Conservation (phyloP, 1,139 yeast species). For the Hansenula lynferdii region DNA sequence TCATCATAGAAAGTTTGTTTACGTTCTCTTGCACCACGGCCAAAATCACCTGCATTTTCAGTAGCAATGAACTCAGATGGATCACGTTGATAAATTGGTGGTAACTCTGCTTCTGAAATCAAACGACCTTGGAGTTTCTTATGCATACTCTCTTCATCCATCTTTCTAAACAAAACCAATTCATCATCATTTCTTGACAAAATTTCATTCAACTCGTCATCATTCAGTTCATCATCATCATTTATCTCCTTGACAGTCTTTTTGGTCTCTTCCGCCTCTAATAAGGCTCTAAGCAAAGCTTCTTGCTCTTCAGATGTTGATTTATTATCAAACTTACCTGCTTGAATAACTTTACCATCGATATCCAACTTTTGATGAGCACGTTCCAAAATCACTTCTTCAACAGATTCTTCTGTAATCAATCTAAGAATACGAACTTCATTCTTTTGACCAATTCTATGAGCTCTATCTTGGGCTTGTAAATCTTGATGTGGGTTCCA, state of each 20-base stretch:
- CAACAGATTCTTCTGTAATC: conserved; percentile 78
- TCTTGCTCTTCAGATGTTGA: conserved; percentile 83
- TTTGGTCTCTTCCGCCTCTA: conserved; percentile 68
- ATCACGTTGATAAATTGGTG: conserved; percentile 63
- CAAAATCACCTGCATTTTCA: conserved; percentile 41
- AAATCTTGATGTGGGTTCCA: conserved; percentile 94
- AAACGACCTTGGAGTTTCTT: conserved; percentile 49
- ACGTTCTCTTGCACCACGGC: conserved; percentile 65
- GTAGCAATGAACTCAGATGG: conserved; percentile 48
- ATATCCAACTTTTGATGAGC: conserved; percentile 81
- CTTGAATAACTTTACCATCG: conserved; percentile 86
- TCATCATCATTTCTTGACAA: conserved; percentile 66
- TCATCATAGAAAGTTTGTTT: conserved; percentile 57
- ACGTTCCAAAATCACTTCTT: conserved; percentile 75
- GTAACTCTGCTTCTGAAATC: conserved; percentile 58
- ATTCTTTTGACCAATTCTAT: conserved; percentile 85
- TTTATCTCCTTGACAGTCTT: conserved; percentile 43
- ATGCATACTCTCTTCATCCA: conserved; percentile 55
- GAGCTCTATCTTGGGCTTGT: conserved; percentile 90
- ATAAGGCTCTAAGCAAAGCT: conserved; percentile 61
- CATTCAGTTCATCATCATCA: conserved; percentile 55
- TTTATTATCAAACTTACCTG: conserved; percentile 81
- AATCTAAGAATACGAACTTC: conserved; percentile 78
- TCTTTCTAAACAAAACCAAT: conserved; percentile 42
- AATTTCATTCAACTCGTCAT: conserved; percentile 66